phyloP scores from a whole-genome alignment of 2,329 filamentous ascomycete genomes.

The Fusarium bulbicola region DNA sequence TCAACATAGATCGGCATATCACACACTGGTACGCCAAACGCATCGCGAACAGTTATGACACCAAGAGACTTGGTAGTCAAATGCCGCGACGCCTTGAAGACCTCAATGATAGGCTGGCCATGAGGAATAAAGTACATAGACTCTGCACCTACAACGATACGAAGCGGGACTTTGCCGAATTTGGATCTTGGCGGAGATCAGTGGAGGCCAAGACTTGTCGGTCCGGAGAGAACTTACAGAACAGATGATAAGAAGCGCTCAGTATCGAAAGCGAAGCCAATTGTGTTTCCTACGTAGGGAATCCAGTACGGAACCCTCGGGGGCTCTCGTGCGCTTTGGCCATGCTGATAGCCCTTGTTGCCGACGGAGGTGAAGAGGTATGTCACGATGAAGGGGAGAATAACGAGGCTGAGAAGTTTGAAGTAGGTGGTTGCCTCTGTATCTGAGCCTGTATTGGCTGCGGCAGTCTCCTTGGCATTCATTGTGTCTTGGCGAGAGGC shows the following conservation, averaged over 20 bases:
- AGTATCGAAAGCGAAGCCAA: constrained; percentile 27
- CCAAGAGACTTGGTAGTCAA: constrained; percentile 25
- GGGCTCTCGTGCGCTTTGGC: background rate
- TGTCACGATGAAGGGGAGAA: constrained; percentile 9
- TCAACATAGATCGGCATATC: constrained; percentile 11
- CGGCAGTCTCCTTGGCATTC: background rate
- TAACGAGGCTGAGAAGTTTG: background rate
- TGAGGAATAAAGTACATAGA: constrained; percentile 34
- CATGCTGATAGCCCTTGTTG: constrained; percentile 8
- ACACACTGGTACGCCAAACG: constrained; percentile 18
- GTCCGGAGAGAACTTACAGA: background rate
- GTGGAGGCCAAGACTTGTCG: background rate
- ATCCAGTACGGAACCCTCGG: constrained; percentile 31
- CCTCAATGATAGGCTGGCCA: constrained; percentile 14
- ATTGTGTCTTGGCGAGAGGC: background rate
- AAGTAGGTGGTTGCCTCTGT: background rate
- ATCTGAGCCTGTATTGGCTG: background rate
- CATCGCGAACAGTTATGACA: constrained; percentile 26
- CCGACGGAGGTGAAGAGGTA: constrained; percentile 7
- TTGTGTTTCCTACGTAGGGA: constrained; percentile 19
- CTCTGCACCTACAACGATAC: constrained; percentile 26
- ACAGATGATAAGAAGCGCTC: constrained; percentile 22
- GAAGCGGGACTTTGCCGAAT: constrained; percentile 27
- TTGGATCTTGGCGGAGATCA: constrained; percentile 17
- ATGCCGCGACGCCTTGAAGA: constrained; percentile 26